Base-by-base conservation (phyloP, 345 rosid genomes). In the Hypericum androsaemum region DNA sequence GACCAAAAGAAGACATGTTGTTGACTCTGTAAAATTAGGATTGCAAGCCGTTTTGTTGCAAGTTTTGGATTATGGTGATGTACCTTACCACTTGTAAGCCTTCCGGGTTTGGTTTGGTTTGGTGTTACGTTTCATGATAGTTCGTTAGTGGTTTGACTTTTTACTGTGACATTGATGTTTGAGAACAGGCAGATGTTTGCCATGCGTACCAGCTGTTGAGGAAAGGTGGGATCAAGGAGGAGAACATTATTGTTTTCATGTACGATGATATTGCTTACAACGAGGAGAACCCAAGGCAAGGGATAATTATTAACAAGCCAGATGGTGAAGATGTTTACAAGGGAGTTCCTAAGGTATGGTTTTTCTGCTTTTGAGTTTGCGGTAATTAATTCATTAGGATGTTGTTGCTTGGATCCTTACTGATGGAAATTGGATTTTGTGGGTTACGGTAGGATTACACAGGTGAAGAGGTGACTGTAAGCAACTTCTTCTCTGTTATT, bases 131-230 rank as follows among this genome's bases (percentile, higher is more conserved):
- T 22, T 22, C 32, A 22, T 22, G 32, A 22, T 22, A 22, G 32
- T 22, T 22, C 32, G 32, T 22, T 22, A 4, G 32, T 22, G 32
- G 32, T 22, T 22, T 22, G 32, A 22, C 32, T 22, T 22, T 22
- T 22, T 22, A 22, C 4, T 22, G 32, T 22, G 1, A 4, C 32
- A 22, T 22, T 22, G 32, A 22, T 22, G 32, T 22, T 22, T 22
- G 32, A 22, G 4, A 22, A 22, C 39, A 60, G 71, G 61, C 58
- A 13, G 64, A 60, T 78, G 68, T 92, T 40, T 92, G 97, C 47
- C 98, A 92, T 71, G 95, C 98, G 11, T 92, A 88, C 72, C 98
- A 88, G 74, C 76, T 88, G 50, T 56, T 92, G 72, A 92, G 63
- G 70, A 80, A 85, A 64, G 98, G 97, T 5, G 97, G 97, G 38